A percentile compares a stretch with the other conserved stretches of the same genome.
phyloP scores from a whole-genome alignment of 2,329 filamentous ascomycete genomes.

The Triangularia verruculosa region DNA sequence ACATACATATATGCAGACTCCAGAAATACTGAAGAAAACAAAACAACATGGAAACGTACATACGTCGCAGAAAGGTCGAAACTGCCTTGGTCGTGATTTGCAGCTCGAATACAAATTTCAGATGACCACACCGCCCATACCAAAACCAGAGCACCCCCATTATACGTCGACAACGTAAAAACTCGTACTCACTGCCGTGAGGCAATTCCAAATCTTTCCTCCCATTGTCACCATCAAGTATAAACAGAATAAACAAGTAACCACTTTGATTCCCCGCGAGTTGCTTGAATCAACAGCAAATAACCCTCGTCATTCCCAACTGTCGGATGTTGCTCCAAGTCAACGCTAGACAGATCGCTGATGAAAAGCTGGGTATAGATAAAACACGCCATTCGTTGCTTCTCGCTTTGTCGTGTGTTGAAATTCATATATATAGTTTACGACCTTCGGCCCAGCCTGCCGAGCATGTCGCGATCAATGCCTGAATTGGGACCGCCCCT shows the following conservation, averaged over 20 bases:
- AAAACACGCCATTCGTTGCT: not conserved
- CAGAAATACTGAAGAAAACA: not conserved
- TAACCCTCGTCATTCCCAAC: too few relatives aligned
- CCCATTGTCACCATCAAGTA: not conserved
- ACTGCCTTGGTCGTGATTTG: not conserved
- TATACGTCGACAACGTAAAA: not conserved
- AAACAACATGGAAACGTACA: not conserved
- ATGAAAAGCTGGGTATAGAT: not conserved
- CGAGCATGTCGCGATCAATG: constrained; percentile 55
- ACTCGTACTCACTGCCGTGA: constrained; percentile 4
- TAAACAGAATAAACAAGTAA: not conserved
- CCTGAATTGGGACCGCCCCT: constrained; percentile 37
- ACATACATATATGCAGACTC: not conserved
- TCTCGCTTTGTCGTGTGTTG: not conserved
- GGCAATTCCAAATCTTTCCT: not conserved
- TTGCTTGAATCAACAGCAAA: not conserved
- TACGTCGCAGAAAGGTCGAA: not conserved
- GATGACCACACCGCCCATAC: not conserved
- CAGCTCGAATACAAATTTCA: not conserved
- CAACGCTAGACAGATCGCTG: not conserved
- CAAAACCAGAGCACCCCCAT: not conserved
- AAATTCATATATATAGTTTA: constrained; percentile 3
- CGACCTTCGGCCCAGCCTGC: constrained; percentile 45
- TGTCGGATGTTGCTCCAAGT: not conserved
- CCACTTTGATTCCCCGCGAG: not conserved